Conservation (phyloP, 768 basidiomycete species). For the Russula earlei region DNA sequence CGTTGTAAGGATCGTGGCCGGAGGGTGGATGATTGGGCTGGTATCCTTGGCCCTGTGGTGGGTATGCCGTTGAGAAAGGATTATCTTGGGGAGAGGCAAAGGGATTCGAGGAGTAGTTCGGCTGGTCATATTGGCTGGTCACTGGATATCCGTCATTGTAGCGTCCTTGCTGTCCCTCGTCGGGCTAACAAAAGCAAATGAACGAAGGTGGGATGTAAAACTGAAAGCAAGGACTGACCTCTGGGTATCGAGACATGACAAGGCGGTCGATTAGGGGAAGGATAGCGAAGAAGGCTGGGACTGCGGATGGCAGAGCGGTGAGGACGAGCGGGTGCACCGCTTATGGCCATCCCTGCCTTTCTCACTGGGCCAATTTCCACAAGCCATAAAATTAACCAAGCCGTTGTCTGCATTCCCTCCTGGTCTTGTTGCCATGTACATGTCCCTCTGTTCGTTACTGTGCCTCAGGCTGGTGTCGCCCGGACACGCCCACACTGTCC, state of each 20-base stretch:
- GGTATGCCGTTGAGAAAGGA: conserved; percentile 17
- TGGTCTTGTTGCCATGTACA: no score
- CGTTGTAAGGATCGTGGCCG: conserved; percentile 12
- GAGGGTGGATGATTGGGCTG: conserved; percentile 21
- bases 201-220: background rate
- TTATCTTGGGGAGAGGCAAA: conserved; percentile 29
- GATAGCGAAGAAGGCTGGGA: background rate
- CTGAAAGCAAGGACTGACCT: conserved; percentile 25
- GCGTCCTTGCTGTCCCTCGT: conserved; percentile 51
- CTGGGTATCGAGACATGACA: conserved; percentile 35
- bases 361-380: no score
- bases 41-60: conserved; percentile 16
- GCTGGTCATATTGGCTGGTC: conserved; percentile 27
- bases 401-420: no score
- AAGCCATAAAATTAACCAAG: no score
- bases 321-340: no score
- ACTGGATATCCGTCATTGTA: conserved; percentile 57
- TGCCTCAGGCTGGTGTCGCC: no score
- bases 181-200: conserved; percentile 33
- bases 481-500: no score
- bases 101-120: conserved; percentile 32
- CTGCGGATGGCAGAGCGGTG: background rate
- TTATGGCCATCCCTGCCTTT: no score
- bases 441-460: no score
- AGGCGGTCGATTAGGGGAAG: no score